Conservation (phyloP, 495 filamentous ascomycete genomes). For the Pseudoneurospora amorphoporcata region DNA sequence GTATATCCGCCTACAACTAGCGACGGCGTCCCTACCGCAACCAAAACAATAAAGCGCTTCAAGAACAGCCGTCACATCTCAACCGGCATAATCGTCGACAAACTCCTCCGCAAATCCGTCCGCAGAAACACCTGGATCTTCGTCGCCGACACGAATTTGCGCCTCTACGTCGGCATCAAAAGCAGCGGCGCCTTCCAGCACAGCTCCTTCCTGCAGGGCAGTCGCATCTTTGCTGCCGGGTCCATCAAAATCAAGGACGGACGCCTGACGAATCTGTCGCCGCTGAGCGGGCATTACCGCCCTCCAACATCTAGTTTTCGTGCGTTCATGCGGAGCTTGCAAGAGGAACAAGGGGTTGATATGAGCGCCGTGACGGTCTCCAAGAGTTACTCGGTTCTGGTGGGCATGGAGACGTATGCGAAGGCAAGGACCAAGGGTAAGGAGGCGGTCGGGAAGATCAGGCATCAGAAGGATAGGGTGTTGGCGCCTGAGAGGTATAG, state of each 20-base stretch:
- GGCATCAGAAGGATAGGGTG: conserved; percentile 24
- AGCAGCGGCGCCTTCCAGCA: conserved; percentile 84
- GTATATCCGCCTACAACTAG: not conserved
- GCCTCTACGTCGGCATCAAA: conserved; percentile 87
- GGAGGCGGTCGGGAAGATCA: conserved; percentile 26
- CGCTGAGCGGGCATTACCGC: conserved; percentile 75
- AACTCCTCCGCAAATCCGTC: conserved; percentile 57
- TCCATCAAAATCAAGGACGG: conserved; percentile 78
- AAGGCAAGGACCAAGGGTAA: conserved; percentile 51
- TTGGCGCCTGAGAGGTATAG: conserved; percentile 34
- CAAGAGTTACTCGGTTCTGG: conserved; percentile 69
- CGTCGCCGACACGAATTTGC: conserved; percentile 74
- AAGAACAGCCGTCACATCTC: conserved; percentile 25
- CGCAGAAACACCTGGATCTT: conserved; percentile 86
- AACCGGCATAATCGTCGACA: conserved; percentile 58
- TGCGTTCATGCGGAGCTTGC: conserved; percentile 62
- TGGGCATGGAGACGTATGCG: conserved; percentile 73
- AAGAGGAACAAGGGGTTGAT: conserved; percentile 59
- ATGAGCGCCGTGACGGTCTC: conserved; percentile 68
- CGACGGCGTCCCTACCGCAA: not conserved
- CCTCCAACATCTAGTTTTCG: conserved; percentile 72
- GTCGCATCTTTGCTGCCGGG: conserved; percentile 71
- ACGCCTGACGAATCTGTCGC: conserved; percentile 45
- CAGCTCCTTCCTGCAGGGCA: conserved; percentile 75
- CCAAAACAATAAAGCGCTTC: not conserved